Base-by-base conservation (phyloP, 257 asterid genomes). In the Primulina huaijiensis region DNA sequence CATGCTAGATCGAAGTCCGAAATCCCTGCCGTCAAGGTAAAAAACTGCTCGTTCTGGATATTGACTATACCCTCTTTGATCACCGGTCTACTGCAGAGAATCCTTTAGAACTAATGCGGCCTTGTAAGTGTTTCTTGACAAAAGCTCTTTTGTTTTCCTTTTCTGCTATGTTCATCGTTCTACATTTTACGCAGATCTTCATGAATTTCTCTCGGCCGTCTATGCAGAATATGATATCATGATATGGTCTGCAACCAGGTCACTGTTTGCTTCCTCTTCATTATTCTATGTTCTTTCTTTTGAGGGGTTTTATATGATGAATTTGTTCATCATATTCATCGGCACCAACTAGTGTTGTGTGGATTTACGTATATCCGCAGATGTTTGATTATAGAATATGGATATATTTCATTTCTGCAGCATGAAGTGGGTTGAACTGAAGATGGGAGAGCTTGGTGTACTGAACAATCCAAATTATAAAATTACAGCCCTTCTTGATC, bases 171-270 rank as follows among this genome's bases (percentile, higher is more conserved):
- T 29, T 33, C 43, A 68, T 38, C 68, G 27, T 59, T 52, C 34
- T 72, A 55, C 60, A 20, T 34, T 62, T 58, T 73, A 27, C 62
- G 58, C 90, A 93, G 99, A 89, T 85, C 99, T 93, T 81, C 99
- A 93, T 65, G 99, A 90, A 78, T 93, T 93, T 80, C 99, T 93
- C 52, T 66, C 92, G 4, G 95, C 99, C 38, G 96, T 74, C 62
- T 93, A 93, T 80, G 85, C 99, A 0, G 97, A 89, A 72, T 93
- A 89, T 68, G 99, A 93, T 77, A 93, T 93, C 80, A 90, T 93
- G 82, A 90, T 93, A 83, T 90, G 99, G 99, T 93, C 97, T 57
- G 98, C 98, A 52, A 92, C 97, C 78, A 88, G 89, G 98, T 92
- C 71, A 77, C 62, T 31, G 60, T 67, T 62, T 67, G 50, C 50